phyloP scores from a whole-genome alignment of 2,329 filamentous ascomycete species.

The Penicillium polonicum region DNA sequence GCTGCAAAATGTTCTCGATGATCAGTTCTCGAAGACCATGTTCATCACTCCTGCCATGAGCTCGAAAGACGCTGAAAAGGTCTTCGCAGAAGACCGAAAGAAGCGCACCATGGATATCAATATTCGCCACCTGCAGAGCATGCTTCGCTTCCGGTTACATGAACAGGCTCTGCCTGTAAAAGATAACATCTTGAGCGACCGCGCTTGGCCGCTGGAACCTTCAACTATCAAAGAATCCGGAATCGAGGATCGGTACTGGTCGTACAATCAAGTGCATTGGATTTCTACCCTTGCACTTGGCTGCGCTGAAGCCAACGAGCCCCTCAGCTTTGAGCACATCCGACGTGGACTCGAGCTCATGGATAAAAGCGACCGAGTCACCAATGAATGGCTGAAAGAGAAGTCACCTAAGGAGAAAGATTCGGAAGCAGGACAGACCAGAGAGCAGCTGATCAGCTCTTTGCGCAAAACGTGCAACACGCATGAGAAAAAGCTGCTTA shows the following conservation, averaged over 20 bases:
- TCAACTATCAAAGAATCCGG: slow-evolving; percentile 36
- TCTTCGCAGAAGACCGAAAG: slow-evolving; percentile 51
- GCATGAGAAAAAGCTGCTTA: slow-evolving; percentile 79
- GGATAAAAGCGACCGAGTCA: slow-evolving; percentile 43
- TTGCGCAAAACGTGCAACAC: slow-evolving; percentile 62
- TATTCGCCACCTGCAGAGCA: slow-evolving; percentile 62
- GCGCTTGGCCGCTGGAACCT: slow-evolving; percentile 33
- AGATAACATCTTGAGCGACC: slow-evolving; percentile 32
- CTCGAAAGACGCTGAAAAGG: slow-evolving; percentile 37
- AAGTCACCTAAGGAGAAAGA: slow-evolving; percentile 32
- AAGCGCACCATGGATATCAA: slow-evolving; percentile 58
- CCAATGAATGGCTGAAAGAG: slow-evolving; percentile 39
- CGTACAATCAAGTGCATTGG: slow-evolving; percentile 61
- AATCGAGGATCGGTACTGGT: slow-evolving; percentile 56
- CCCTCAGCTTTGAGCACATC: slow-evolving; percentile 42
- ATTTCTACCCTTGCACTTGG: slow-evolving; percentile 57
- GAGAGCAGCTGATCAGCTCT: slow-evolving; percentile 47
- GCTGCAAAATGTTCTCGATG: slow-evolving; percentile 48
- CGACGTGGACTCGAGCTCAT: slow-evolving; percentile 38
- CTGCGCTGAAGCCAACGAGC: slow-evolving; percentile 43
- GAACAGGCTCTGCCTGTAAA: slow-evolving; percentile 33
- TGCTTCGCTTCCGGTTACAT: slow-evolving; percentile 51
- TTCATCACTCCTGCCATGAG: slow-evolving; percentile 53
- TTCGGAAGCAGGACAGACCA: slow-evolving; percentile 35
- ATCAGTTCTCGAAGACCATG: slow-evolving; percentile 54